Percentiles rank a stretch among this genome's conserved stretches.
Evolutionary conservation across 2,329 filamentous ascomycete genomes (phyloP).

Genomic region (Karstenula rhodostoma): DNA sequence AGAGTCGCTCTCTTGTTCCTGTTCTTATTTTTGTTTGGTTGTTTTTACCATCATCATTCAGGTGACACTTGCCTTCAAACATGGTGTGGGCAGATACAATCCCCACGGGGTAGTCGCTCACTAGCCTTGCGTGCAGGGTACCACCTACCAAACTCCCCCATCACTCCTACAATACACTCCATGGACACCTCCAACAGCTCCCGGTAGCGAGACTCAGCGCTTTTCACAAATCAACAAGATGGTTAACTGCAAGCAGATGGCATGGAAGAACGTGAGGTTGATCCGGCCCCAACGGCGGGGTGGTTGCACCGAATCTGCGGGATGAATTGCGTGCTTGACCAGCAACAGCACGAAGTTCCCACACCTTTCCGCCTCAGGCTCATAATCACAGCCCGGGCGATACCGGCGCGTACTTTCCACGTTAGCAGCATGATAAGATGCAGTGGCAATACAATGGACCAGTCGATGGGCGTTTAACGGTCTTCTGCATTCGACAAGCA

Average conservation of each 20-base stretch:
- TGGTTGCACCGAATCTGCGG: conserved; percentile 1
- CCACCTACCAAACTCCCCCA: not conserved
- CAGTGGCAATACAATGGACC: not conserved
- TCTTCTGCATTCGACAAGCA: not conserved
- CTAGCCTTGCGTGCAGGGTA: not conserved
- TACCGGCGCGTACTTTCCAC: not conserved
- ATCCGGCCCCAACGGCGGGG: not conserved
- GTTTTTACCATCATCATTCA: not conserved
- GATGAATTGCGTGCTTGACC: conserved; percentile 6
- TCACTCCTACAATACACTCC: not conserved
- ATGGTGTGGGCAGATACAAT: not conserved
- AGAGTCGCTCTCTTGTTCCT: too few species aligned
- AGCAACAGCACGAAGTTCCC: not conserved
- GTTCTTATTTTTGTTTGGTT: not conserved
- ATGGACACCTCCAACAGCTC: not conserved
- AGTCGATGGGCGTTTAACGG: not conserved
- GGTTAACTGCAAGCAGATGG: not conserved
- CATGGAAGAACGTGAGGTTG: not conserved
- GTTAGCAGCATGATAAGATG: not conserved
- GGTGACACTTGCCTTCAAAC: not conserved
- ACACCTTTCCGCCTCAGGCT: not conserved
- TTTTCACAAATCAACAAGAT: not conserved
- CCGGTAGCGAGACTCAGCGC: not conserved
- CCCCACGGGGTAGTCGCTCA: not conserved
- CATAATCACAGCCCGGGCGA: not conserved